Evolutionary conservation across 129 eudicot species (phyloP).

Genomic region (Centaurea solstitialis): DNA sequence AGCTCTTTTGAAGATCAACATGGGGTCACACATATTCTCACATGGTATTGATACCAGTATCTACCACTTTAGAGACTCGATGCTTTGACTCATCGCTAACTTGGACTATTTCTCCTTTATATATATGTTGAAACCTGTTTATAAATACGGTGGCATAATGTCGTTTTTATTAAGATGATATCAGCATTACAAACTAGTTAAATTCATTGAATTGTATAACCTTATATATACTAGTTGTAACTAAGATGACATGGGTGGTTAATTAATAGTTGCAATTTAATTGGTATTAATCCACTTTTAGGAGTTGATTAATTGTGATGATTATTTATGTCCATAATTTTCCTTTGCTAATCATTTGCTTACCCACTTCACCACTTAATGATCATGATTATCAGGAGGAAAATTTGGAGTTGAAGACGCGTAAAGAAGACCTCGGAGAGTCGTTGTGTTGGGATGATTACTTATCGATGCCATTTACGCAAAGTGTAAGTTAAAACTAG

Average conservation of each 20-base stretch:
- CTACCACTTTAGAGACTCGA: neutral
- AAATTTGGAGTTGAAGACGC: constrained; percentile 68
- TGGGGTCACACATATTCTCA: neutral
- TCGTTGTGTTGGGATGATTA: constrained; percentile 81
- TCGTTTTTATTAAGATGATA: neutral
- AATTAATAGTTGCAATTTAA: neutral
- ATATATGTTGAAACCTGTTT: neutral
- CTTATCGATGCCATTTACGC: constrained; percentile 75
- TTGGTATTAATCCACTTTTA: constrained; percentile 12
- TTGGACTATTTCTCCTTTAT: neutral
- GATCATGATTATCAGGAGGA: constrained; percentile 64
- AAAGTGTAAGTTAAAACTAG: constrained; percentile 48
- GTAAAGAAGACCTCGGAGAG: constrained; percentile 57
- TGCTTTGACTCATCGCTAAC: too few species aligned
- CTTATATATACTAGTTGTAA: neutral
- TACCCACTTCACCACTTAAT: constrained; percentile 22
- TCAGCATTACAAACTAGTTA: neutral
- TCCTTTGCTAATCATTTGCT: constrained; percentile 16
- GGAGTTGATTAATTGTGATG: constrained; percentile 18
- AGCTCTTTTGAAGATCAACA: neutral
- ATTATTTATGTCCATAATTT: constrained; percentile 17
- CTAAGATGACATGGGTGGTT: neutral
- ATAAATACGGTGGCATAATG: neutral
- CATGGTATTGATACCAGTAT: neutral
- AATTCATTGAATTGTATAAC: neutral